A percentile compares a stretch with the other conserved stretches of the same genome.
Evolutionary conservation across 129 eudicot species (phyloP).

Genomic region (Pittosporum tobira): DNA sequence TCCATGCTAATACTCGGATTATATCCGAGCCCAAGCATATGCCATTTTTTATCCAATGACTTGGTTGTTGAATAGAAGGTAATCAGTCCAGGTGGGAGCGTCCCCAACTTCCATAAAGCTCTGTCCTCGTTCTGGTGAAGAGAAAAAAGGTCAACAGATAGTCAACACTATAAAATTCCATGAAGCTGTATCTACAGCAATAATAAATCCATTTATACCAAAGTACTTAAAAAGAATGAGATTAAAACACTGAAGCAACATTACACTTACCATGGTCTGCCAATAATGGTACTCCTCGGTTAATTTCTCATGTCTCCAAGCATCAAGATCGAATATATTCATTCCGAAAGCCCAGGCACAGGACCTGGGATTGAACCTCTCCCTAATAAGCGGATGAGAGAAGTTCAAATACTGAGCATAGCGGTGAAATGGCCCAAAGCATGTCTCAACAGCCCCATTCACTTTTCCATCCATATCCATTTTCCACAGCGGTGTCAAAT

Average conservation of each 20-base stretch:
- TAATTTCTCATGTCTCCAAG: slow-evolving; percentile 67
- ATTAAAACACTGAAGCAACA: background rate
- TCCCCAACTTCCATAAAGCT: slow-evolving; percentile 59
- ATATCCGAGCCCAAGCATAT: slow-evolving; percentile 81
- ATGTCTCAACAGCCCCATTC: slow-evolving; percentile 77
- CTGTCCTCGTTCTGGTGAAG: slow-evolving; percentile 62
- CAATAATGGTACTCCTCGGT: slow-evolving; percentile 70
- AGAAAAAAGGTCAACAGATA: background rate
- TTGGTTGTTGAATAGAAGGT: slow-evolving; percentile 70
- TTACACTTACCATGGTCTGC: slow-evolving; percentile 52
- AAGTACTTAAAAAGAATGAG: background rate
- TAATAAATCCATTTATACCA: background rate
- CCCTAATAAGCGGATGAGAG: slow-evolving; percentile 58
- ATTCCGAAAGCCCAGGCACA: slow-evolving; percentile 90
- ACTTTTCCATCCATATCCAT: slow-evolving; percentile 81
- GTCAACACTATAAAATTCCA: background rate
- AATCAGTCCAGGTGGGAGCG: slow-evolving; percentile 63
- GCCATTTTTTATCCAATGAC: slow-evolving; percentile 84
- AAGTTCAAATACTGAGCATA: slow-evolving; percentile 61
- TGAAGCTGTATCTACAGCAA: background rate
- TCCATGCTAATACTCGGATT: slow-evolving; percentile 92
- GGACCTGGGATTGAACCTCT: slow-evolving; percentile 55
- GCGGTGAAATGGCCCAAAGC: slow-evolving; percentile 79
- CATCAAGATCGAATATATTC: slow-evolving; percentile 80
- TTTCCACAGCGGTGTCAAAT: slow-evolving; percentile 49